Conservation (phyloP, 2,329 filamentous ascomycete genomes). For the Leptographium procerum region DNA sequence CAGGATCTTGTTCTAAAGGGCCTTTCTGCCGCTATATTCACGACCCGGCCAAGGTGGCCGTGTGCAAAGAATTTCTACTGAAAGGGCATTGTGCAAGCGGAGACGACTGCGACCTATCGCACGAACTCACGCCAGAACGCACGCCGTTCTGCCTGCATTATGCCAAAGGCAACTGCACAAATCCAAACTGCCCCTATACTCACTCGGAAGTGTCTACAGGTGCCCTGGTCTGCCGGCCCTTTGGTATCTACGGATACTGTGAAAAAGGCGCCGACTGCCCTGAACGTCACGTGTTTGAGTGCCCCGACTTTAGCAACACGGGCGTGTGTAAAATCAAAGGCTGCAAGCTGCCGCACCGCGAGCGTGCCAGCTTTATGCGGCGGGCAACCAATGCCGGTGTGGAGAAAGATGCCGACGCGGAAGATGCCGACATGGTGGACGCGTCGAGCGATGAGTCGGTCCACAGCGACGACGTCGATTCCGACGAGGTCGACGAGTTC, state of each 20-base stretch:
- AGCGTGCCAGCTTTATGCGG: constrained; percentile 70
- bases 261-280: constrained; percentile 66
- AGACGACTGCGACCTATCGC: constrained; percentile 78
- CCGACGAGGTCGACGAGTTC: constrained; percentile 60
- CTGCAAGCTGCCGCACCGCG: constrained; percentile 79
- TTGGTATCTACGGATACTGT: constrained; percentile 83
- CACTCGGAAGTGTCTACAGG: constrained; percentile 68
- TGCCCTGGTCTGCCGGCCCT: constrained; percentile 71
- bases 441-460: constrained; percentile 69
- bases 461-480: constrained; percentile 69
- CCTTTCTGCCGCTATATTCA: constrained; percentile 71
- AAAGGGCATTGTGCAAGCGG: constrained; percentile 69
- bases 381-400: constrained; percentile 45
- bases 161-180: constrained; percentile 80
- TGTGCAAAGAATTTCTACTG: constrained; percentile 79
- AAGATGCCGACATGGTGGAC: constrained; percentile 51
- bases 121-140: constrained; percentile 72
- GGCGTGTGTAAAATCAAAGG: constrained; percentile 70
- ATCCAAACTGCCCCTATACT: constrained; percentile 73
- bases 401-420: constrained; percentile 19
- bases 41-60: constrained; percentile 74
- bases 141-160: constrained; percentile 85
- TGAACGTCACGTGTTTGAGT: constrained; percentile 83
- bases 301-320: constrained; percentile 88
- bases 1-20: constrained; percentile 80